Conservation (phyloP, 768 basidiomycete genomes). For the Auriscalpium orientale region DNA sequence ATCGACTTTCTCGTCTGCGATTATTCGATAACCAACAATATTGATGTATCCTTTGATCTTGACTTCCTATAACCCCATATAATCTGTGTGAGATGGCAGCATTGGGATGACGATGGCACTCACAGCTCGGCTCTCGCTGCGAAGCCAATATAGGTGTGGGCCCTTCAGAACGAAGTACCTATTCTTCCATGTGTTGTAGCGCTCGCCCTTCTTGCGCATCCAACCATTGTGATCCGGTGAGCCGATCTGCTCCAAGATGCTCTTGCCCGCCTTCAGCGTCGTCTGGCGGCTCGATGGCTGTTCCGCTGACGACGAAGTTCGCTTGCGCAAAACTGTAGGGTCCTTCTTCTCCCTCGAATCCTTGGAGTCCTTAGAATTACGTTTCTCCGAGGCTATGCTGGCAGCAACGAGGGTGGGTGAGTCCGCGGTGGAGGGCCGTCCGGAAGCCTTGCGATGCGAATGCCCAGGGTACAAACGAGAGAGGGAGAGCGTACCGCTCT, state of each 20-base stretch:
- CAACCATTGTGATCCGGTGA: slow-evolving; percentile 84
- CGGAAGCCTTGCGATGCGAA: slow-evolving; percentile 34
- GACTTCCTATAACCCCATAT: slow-evolving; percentile 52
- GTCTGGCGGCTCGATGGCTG: neutral
- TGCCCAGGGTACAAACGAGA: slow-evolving; percentile 30
- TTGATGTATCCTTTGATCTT: slow-evolving; percentile 97
- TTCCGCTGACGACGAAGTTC: slow-evolving; percentile 28
- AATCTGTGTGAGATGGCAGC: neutral
- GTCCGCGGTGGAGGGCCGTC: slow-evolving; percentile 35
- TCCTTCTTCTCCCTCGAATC: slow-evolving; percentile 27
- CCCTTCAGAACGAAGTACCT: slow-evolving; percentile 93
- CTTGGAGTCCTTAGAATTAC: slow-evolving; percentile 15
- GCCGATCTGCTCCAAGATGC: slow-evolving; percentile 86
- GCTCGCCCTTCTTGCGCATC: slow-evolving; percentile 93
- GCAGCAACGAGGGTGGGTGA: slow-evolving; percentile 16
- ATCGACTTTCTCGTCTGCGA: slow-evolving; percentile 86
- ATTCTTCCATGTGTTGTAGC: slow-evolving; percentile 88
- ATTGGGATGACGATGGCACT: neutral
- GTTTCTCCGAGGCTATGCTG: slow-evolving; percentile 14
- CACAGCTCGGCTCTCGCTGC: slow-evolving; percentile 58
- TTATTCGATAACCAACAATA: slow-evolving; percentile 84
- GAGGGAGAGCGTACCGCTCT: slow-evolving; percentile 18
- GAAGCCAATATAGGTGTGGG: slow-evolving; percentile 80
- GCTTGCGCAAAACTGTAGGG: slow-evolving; percentile 45
- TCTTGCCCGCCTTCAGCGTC: slow-evolving; percentile 41